Evolutionary conservation across 345 rosid species (phyloP).

Genomic region (Camelina laxa): DNA sequence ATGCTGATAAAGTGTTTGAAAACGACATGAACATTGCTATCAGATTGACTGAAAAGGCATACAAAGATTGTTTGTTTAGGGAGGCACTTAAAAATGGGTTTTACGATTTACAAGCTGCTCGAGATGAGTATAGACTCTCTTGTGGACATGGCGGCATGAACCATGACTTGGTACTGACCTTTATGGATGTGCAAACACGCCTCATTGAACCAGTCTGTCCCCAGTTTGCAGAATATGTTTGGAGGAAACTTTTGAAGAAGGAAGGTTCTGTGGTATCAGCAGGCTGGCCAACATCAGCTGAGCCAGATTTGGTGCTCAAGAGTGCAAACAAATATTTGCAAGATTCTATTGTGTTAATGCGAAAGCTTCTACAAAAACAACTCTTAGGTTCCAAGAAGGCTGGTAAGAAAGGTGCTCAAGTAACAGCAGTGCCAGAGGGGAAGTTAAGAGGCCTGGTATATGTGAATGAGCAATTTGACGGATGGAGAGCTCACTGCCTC

Average conservation of each 20-base stretch:
- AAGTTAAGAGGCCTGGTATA: slow-evolving; percentile 64
- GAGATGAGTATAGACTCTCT: slow-evolving; percentile 89
- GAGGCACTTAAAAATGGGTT: slow-evolving; percentile 93
- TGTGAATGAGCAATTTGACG: slow-evolving; percentile 81
- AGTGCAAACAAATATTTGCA: slow-evolving; percentile 90
- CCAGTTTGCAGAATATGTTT: slow-evolving; percentile 85
- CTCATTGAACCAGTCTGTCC: slow-evolving; percentile 93
- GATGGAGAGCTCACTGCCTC: slow-evolving; percentile 91
- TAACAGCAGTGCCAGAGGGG: slow-evolving; percentile 51
- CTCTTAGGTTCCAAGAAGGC: slow-evolving; percentile 69
- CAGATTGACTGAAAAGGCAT: slow-evolving; percentile 66
- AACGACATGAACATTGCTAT: slow-evolving; percentile 87
- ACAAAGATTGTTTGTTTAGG: slow-evolving; percentile 74
- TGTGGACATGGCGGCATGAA: slow-evolving; percentile 83
- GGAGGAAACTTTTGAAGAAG: slow-evolving; percentile 83
- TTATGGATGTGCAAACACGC: slow-evolving; percentile 91
- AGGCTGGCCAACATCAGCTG: slow-evolving; percentile 79
- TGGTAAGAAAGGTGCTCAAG: slow-evolving; percentile 70
- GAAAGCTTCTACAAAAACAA: slow-evolving; percentile 82
- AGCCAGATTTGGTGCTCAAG: slow-evolving; percentile 78
- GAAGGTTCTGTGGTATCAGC: slow-evolving; percentile 78
- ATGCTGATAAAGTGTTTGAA: slow-evolving; percentile 84
- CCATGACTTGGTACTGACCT: slow-evolving; percentile 62
- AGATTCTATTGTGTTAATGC: slow-evolving; percentile 73
- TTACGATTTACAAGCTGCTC: slow-evolving; percentile 92